phyloP scores from a whole-genome alignment of 305 asterid species.

The Euphrasia arctica region DNA sequence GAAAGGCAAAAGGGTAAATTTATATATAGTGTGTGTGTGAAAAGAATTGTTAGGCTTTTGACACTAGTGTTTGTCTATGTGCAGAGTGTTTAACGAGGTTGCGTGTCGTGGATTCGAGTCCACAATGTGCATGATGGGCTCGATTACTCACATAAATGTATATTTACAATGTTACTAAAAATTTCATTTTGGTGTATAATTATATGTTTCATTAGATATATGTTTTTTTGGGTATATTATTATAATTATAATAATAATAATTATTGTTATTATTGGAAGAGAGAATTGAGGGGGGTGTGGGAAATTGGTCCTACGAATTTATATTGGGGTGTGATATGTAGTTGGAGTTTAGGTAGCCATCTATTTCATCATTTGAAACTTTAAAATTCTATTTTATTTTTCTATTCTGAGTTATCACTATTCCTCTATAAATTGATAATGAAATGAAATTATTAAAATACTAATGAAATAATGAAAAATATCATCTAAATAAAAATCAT shows the following conservation, averaged over 20 bases:
- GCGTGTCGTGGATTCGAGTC: too few species aligned
- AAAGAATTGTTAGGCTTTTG: conserved; percentile 24
- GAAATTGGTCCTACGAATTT: conserved; percentile 43
- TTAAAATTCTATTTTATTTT: neutral
- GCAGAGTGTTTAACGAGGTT: too few species aligned
- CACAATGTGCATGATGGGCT: too few species aligned
- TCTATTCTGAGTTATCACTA: conserved; percentile 20
- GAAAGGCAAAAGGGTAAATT: too few species aligned
- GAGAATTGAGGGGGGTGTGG: conserved; percentile 28
- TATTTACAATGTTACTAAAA: too few species aligned
- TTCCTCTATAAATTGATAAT: neutral
- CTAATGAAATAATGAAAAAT: too few species aligned
- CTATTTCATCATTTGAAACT: conserved; percentile 15
- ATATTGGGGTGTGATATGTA: conserved; percentile 32
- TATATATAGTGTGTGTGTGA: neutral
- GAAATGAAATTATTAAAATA: too few species aligned
- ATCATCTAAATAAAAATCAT: neutral
- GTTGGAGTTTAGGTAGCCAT: conserved; percentile 42
- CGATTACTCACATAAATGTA: too few species aligned
- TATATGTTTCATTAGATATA: neutral
- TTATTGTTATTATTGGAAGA: neutral
- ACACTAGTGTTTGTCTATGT: neutral
- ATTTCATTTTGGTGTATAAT: too few species aligned
- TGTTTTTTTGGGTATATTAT: too few species aligned
- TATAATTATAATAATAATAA: too few species aligned